Conservation (phyloP, 2,329 filamentous ascomycete species). For the Exutisphaerella laricina region DNA sequence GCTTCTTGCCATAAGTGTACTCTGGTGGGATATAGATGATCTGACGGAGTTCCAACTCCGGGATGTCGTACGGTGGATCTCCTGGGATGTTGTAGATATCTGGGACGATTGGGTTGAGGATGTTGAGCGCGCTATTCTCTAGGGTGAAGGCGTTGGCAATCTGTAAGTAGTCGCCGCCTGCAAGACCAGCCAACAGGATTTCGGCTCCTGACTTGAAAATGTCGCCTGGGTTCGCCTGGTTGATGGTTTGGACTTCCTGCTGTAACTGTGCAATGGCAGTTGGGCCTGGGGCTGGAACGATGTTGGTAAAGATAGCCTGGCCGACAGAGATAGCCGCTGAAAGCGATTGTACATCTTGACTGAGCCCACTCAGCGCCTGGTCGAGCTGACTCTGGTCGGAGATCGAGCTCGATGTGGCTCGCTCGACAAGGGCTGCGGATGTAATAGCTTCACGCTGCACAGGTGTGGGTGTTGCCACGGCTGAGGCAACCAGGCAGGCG, state of each 20-base stretch:
- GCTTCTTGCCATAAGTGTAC: conserved; percentile 44
- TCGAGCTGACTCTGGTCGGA: conserved; percentile 17
- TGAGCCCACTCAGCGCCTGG: conserved; percentile 13
- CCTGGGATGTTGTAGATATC: conserved; percentile 33
- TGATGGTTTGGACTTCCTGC: conserved; percentile 16
- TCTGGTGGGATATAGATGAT: conserved; percentile 48
- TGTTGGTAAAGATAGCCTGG: conserved; percentile 22
- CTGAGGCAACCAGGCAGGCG: conserved; percentile 11
- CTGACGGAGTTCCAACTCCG: conserved; percentile 43
- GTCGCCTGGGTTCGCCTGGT: conserved; percentile 17
- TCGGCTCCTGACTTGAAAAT: conserved; percentile 20
- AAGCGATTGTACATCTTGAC: conserved; percentile 13
- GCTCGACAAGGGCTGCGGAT: background rate
- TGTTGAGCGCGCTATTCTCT: conserved; percentile 25
- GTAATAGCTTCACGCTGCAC: conserved; percentile 14
- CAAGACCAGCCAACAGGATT: conserved; percentile 20
- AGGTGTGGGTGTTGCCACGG: conserved; percentile 17
- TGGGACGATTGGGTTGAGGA: conserved; percentile 20
- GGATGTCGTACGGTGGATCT: conserved; percentile 47
- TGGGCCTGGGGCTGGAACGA: conserved; percentile 22
- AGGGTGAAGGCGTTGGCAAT: conserved; percentile 17
- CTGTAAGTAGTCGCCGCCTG: conserved; percentile 16
- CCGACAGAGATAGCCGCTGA: conserved; percentile 14
- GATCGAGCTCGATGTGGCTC: conserved; percentile 7
- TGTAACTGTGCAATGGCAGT: conserved; percentile 17